Evolutionary conservation across 2,329 filamentous ascomycete species (phyloP).

Genomic region (Emericellopsis cladophorae): DNA sequence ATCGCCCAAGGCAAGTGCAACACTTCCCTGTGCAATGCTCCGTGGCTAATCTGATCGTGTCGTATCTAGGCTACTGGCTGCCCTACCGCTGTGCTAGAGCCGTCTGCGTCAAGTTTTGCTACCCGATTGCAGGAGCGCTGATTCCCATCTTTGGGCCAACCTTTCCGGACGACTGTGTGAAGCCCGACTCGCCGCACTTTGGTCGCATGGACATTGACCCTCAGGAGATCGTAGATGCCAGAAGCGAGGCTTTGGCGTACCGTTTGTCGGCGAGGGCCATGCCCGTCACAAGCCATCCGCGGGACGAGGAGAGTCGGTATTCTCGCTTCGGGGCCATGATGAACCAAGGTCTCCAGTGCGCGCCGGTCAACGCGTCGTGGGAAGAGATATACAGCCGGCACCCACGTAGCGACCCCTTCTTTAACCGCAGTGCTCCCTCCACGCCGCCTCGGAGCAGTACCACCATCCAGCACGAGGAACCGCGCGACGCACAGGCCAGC

Average conservation of each 20-base stretch:
- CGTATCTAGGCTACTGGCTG: slow-evolving; percentile 85
- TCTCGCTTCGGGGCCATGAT: too few species aligned
- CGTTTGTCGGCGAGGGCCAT: not conserved
- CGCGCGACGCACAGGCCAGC: too few species aligned
- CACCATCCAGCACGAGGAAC: too few species aligned
- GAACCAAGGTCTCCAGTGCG: too few species aligned
- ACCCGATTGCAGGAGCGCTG: slow-evolving; percentile 68
- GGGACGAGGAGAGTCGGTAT: not conserved
- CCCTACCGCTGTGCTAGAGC: slow-evolving; percentile 78
- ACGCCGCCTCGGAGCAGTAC: too few species aligned
- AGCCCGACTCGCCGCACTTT: slow-evolving; percentile 49
- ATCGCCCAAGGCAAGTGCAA: slow-evolving; percentile 3
- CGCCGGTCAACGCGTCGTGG: too few species aligned
- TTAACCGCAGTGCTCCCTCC: too few species aligned
- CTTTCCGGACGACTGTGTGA: slow-evolving; percentile 63
- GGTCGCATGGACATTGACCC: slow-evolving; percentile 54
- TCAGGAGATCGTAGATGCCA: slow-evolving; percentile 38
- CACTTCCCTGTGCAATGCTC: too few species aligned
- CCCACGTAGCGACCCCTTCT: too few species aligned
- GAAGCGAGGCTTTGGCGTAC: slow-evolving; percentile 9
- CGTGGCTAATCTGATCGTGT: not conserved
- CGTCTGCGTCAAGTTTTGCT: slow-evolving; percentile 82
- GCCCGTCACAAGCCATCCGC: slow-evolving; percentile 2
- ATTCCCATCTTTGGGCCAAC: slow-evolving; percentile 81
- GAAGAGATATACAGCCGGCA: too few species aligned